Evolutionary conservation across 2,329 filamentous ascomycete species (phyloP).

Genomic region (Trichoderma asperellum): DNA sequence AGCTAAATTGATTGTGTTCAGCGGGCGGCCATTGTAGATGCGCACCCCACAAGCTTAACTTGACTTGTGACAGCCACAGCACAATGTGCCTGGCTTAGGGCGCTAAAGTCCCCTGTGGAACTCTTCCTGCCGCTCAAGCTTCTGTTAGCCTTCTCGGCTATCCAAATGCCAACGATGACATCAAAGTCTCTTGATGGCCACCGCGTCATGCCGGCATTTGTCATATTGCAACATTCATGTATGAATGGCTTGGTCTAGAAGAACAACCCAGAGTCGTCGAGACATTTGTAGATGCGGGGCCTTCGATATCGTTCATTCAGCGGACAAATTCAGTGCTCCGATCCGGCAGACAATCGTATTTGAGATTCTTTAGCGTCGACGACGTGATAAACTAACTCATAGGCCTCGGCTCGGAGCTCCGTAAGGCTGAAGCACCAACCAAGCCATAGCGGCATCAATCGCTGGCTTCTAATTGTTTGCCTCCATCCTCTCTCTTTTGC

Average conservation of each 20-base stretch:
- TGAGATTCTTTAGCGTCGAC: conserved; percentile 14
- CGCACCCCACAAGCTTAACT: background rate
- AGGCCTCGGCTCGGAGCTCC: background rate
- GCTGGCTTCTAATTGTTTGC: background rate
- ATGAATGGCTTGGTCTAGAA: background rate
- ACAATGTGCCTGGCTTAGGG: background rate
- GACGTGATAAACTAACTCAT: background rate
- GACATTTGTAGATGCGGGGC: background rate
- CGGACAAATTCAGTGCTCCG: conserved; percentile 30
- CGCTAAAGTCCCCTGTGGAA: background rate
- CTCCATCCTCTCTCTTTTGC: background rate
- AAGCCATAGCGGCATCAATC: background rate
- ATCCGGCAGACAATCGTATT: background rate
- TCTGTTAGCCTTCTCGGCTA: background rate
- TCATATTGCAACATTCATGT: background rate
- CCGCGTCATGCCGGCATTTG: background rate
- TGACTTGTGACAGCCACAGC: background rate
- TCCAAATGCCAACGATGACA: background rate
- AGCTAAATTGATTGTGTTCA: background rate
- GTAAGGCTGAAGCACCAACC: background rate
- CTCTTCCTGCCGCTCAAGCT: no score
- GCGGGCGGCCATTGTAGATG: background rate
- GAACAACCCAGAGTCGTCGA: background rate
- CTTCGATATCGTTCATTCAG: background rate
- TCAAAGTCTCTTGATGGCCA: background rate